These are phyloP conservation scores for Penicillium lagena DNA, from an alignment of 495 filamentous ascomycete species.

Conservation along the genomic window DNA sequence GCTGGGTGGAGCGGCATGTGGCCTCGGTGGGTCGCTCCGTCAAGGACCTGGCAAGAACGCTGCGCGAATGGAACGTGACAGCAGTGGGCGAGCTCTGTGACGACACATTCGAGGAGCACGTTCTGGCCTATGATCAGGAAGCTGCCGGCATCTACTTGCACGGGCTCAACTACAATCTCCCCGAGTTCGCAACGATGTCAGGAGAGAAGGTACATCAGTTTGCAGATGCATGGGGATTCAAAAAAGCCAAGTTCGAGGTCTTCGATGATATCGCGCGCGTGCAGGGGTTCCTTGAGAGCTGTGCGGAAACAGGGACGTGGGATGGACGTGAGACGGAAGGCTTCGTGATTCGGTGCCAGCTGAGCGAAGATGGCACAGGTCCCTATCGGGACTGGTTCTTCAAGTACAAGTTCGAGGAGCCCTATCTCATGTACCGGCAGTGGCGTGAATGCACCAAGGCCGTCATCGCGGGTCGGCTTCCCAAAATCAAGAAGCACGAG, in stretches of 20 bases:
- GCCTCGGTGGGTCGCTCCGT: conserved; percentile 65
- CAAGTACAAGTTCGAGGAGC: conserved; percentile 99
- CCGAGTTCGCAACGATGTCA: conserved; percentile 80
- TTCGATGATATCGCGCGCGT: conserved; percentile 69
- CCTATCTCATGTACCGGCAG: conserved; percentile 95
- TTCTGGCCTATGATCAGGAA: conserved; percentile 80
- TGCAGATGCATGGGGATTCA: conserved; percentile 90
- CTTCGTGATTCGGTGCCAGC: conserved; percentile 89
- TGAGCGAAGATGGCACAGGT: conserved; percentile 38
- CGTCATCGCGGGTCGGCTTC: conserved; percentile 67
- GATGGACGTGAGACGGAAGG: conserved; percentile 90
- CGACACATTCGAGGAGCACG: conserved; percentile 93
- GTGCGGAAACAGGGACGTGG: conserved; percentile 80
- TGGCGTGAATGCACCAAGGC: conserved; percentile 97
- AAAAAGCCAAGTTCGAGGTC: conserved; percentile 73
- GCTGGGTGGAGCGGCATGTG: conserved; percentile 78
- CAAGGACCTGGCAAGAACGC: conserved; percentile 64
- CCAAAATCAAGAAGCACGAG: conserved; percentile 76
- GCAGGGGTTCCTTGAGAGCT: conserved; percentile 71
- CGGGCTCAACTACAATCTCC: conserved; percentile 90
- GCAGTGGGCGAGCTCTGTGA: conserved; percentile 96
- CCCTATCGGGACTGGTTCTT: conserved; percentile 90
- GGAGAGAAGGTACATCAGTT: conserved; percentile 75
- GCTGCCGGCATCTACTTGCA: conserved; percentile 90
- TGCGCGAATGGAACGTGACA: conserved; percentile 78